Conservation (phyloP, 2,329 filamentous ascomycete species). For the Fusarium sp. region DNA sequence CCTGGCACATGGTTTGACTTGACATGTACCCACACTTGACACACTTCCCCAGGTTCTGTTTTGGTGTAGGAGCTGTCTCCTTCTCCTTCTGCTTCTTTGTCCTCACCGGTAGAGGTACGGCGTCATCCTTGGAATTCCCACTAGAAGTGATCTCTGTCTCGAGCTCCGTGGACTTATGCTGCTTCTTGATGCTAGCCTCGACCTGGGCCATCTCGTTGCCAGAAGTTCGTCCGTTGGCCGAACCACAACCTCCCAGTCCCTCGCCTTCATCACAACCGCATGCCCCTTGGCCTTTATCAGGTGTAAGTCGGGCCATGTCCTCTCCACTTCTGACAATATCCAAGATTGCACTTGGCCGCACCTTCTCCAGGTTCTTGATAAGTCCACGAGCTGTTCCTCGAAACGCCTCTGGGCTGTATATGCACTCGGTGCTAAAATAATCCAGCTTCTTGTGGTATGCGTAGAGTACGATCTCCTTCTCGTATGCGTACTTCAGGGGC, state of each 20-base stretch:
- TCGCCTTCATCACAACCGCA: conserved; percentile 56
- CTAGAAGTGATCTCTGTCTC: conserved; percentile 53
- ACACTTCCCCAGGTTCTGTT: conserved; percentile 85
- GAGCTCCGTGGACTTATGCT: conserved; percentile 38
- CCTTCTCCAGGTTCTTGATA: conserved; percentile 95
- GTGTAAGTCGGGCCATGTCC: conserved; percentile 87
- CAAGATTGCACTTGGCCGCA: conserved; percentile 92
- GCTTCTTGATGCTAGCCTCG: conserved; percentile 66
- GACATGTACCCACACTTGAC: conserved; percentile 94
- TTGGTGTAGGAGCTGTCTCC: conserved; percentile 54
- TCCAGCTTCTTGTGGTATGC: conserved; percentile 96
- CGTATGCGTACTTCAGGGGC: conserved; percentile 97
- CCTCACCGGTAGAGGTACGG: conserved; percentile 54
- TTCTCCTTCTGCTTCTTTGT: conserved; percentile 47
- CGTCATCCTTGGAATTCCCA: conserved; percentile 43
- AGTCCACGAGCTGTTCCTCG: conserved; percentile 89
- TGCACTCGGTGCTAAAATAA: conserved; percentile 98
- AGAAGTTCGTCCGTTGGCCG: conserved; percentile 70
- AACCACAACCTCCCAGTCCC: conserved; percentile 77
- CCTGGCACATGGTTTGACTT: conserved; percentile 93
- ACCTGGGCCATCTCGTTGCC: conserved; percentile 86
- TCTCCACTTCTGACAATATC: conserved; percentile 96
- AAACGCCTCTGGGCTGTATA: conserved; percentile 98
- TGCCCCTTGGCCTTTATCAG: conserved; percentile 54
- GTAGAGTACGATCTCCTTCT: conserved; percentile 98